Conservation (phyloP, 2,329 filamentous ascomycete genomes). For the Cryphonectria carpinicola region DNA sequence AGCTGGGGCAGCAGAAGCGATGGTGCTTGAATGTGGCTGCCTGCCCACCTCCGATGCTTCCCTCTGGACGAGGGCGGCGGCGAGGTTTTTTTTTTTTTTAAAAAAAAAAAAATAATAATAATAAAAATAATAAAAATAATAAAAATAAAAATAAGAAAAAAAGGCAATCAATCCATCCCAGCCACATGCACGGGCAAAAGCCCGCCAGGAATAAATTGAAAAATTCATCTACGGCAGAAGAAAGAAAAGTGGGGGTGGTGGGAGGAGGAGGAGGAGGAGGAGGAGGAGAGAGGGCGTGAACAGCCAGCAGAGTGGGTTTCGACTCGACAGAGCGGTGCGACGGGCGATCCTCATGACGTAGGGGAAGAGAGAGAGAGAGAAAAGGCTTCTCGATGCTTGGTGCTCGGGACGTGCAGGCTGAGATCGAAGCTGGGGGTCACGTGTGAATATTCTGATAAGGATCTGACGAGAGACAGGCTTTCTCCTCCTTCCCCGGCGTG, state of each 20-base stretch:
- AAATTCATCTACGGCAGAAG: background rate
- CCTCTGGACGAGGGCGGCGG: background rate
- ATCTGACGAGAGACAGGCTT: conserved; percentile 2
- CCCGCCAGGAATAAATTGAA: background rate
- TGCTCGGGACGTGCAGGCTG: conserved; percentile 5
- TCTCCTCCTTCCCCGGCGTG: background rate
- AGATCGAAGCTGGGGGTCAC: conserved; percentile 11
- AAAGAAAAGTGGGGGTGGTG: background rate
- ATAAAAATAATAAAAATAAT: background rate
- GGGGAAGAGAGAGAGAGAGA: background rate
- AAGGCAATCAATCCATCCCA: background rate
- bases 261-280: background rate
- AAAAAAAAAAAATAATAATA: background rate
- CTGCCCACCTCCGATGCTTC: background rate
- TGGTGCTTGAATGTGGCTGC: conserved; percentile 1
- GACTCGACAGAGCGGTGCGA: background rate
- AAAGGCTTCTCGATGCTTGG: background rate
- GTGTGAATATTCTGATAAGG: conserved; percentile 12
- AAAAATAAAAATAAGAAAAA: background rate
- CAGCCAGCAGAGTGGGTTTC: background rate
- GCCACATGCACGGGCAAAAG: background rate
- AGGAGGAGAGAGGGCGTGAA: background rate
- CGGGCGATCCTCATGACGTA: background rate
- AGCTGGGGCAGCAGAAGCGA: background rate
- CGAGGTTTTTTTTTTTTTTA: no score